Evolutionary conservation across 148 eudicot genomes (phyloP).

Genomic region (Heliamphora exappendiculata): DNA sequence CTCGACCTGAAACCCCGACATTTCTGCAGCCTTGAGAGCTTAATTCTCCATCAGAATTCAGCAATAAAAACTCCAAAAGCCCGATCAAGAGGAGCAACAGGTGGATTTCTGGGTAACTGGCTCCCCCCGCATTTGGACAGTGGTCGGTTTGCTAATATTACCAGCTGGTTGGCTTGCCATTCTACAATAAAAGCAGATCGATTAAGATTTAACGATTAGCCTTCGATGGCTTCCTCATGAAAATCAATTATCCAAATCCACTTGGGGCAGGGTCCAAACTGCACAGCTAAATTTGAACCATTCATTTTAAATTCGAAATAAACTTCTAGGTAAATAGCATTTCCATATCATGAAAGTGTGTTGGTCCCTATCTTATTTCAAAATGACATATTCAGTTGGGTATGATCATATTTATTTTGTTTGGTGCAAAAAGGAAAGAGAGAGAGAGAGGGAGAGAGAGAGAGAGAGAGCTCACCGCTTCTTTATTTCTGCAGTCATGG

Average conservation of each 20-base stretch:
- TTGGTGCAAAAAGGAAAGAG: too few relatives aligned
- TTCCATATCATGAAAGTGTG: neutral
- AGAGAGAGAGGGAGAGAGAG: neutral
- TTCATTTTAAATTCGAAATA: too few relatives aligned
- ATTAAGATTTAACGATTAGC: neutral
- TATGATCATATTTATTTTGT: neutral
- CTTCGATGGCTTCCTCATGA: too few relatives aligned
- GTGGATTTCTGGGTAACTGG: neutral
- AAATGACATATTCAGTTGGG: neutral
- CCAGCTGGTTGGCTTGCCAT: neutral
- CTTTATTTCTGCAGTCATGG: slow-evolving; percentile 38
- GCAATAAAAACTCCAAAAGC: neutral
- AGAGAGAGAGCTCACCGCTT: slow-evolving; percentile 10
- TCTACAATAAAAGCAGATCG: neutral
- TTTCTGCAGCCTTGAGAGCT: too few relatives aligned
- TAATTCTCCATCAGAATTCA: neutral
- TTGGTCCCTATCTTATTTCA: neutral
- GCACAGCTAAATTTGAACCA: too few relatives aligned
- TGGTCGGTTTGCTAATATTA: neutral
- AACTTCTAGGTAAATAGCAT: too few relatives aligned
- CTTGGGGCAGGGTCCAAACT: too few relatives aligned
- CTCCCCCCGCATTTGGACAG: neutral
- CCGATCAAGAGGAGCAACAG: neutral
- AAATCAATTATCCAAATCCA: too few relatives aligned
- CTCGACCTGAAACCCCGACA: too few relatives aligned